Evolutionary conservation across 345 rosid species (phyloP).

Genomic region (Lepidium didymum): DNA sequence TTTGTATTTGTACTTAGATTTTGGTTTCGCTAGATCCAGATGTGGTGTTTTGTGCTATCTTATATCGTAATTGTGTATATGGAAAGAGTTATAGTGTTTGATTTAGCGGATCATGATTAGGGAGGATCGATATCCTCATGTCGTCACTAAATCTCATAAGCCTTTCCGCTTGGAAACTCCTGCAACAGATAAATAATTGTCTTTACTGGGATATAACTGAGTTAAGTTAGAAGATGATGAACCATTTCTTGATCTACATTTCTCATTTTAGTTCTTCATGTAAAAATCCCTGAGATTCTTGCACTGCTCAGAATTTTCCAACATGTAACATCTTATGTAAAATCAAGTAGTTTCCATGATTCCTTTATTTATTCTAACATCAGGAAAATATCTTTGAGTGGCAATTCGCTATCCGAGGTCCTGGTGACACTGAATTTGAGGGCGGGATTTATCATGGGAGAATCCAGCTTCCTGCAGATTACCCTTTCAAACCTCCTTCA

Average conservation of each 20-base stretch:
- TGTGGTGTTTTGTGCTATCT: neutral
- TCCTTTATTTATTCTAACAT: neutral
- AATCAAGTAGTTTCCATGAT: neutral
- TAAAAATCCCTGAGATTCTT: neutral
- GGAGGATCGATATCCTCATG: neutral
- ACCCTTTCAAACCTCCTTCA: slow-evolving; percentile 98
- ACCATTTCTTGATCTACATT: neutral
- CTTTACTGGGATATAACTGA: neutral
- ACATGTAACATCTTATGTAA: neutral
- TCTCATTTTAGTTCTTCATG: neutral
- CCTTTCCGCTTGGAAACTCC: neutral
- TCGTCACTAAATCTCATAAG: neutral
- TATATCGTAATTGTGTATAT: neutral
- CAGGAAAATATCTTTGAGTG: slow-evolving; percentile 98
- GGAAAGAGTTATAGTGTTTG: neutral
- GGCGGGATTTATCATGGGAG: slow-evolving; percentile 99
- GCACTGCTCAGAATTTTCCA: neutral
- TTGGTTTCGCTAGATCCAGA: neutral
- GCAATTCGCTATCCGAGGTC: slow-evolving; percentile 96
- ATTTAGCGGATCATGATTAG: neutral
- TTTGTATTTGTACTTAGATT: neutral
- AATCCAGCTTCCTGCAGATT: slow-evolving; percentile 89
- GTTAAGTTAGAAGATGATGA: neutral
- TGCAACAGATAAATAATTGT: neutral
- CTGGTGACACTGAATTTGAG: slow-evolving; percentile 75